Percentiles rank a stretch among this genome's conserved stretches.
phyloP scores from a whole-genome alignment of 1,284 basidiomycete species.

The Tausonia pullulans region DNA sequence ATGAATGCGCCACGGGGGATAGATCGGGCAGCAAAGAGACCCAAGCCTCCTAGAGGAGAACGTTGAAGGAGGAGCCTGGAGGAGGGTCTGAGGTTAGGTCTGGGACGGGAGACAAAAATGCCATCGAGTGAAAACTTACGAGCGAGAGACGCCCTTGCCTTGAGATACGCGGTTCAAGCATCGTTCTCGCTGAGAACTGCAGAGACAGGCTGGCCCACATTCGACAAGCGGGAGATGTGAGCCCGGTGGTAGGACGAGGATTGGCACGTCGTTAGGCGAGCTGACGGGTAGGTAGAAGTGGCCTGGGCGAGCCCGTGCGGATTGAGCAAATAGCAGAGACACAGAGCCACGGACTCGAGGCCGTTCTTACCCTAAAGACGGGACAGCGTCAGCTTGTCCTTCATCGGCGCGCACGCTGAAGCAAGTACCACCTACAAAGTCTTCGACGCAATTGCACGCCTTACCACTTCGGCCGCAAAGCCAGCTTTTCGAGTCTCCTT shows the following conservation, averaged over 20 bases:
- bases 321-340: too few relatives aligned
- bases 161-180: constrained; percentile 18
- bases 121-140: not conserved
- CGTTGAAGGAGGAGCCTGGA: not conserved
- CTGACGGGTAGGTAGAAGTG: too few relatives aligned
- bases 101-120: not conserved
- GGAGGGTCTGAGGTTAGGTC: not conserved
- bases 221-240: constrained; percentile 19
- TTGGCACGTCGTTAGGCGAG: too few relatives aligned
- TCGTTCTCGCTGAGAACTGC: not conserved
- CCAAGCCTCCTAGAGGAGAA: constrained; percentile 4
- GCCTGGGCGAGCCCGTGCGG: too few relatives aligned
- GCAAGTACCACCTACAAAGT: too few relatives aligned
- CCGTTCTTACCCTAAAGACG: too few relatives aligned
- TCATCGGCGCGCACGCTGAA: too few relatives aligned
- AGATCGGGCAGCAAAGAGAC: constrained; percentile 7
- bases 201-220: constrained; percentile 17
- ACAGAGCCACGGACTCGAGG: too few relatives aligned
- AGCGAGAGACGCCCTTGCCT: not conserved
- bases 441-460: too few relatives aligned
- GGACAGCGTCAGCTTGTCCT: too few relatives aligned
- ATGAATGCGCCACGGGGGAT: constrained; percentile 17
- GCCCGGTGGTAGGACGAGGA: not conserved
- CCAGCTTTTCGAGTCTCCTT: too few relatives aligned
- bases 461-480: too few relatives aligned